Conservation (phyloP, 2,329 filamentous ascomycete genomes). For the Mollisia scopiformis region DNA sequence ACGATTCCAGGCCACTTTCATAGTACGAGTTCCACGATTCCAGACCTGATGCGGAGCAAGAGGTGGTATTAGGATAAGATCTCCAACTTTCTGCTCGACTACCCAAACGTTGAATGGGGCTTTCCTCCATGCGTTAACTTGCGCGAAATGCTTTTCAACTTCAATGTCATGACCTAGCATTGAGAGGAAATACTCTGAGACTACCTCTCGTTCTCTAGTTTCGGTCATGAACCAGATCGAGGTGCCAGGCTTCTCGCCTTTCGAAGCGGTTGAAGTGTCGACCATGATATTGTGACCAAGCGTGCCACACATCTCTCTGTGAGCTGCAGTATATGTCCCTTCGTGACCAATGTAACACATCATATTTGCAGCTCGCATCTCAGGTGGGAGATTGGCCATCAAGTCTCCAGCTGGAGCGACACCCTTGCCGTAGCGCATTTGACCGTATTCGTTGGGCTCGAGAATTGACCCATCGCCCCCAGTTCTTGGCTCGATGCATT, state of each 20-base stretch:
- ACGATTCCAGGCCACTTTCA: constrained; percentile 98
- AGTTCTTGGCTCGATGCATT: constrained; percentile 64
- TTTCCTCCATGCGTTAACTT: constrained; percentile 93
- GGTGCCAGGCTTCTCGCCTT: constrained; percentile 81
- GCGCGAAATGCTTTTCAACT: constrained; percentile 95
- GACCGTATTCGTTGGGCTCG: constrained; percentile 44
- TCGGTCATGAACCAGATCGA: constrained; percentile 99
- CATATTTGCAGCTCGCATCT: constrained; percentile 92
- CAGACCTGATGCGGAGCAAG: constrained; percentile 96
- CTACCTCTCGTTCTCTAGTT: constrained; percentile 85
- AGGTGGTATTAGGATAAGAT: constrained; percentile 92
- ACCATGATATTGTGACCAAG: constrained; percentile 99
- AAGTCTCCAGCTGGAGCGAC: constrained; percentile 79
- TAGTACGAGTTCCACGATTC: constrained; percentile 93
- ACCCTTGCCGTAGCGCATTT: constrained; percentile 45
- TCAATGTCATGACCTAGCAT: constrained; percentile 95
- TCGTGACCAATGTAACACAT: constrained; percentile 99
- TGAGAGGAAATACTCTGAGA: constrained; percentile 92
- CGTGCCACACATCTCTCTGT: constrained; percentile 97
- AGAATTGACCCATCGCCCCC: constrained; percentile 57
- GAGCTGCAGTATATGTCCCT: constrained; percentile 92
- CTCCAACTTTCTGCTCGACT: constrained; percentile 86
- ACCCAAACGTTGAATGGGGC: constrained; percentile 92
- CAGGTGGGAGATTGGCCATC: constrained; percentile 86
- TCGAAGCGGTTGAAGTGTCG: constrained; percentile 74